Base-by-base conservation (phyloP, 2,329 filamentous ascomycete species). In the Fonsecaea erecta region DNA sequence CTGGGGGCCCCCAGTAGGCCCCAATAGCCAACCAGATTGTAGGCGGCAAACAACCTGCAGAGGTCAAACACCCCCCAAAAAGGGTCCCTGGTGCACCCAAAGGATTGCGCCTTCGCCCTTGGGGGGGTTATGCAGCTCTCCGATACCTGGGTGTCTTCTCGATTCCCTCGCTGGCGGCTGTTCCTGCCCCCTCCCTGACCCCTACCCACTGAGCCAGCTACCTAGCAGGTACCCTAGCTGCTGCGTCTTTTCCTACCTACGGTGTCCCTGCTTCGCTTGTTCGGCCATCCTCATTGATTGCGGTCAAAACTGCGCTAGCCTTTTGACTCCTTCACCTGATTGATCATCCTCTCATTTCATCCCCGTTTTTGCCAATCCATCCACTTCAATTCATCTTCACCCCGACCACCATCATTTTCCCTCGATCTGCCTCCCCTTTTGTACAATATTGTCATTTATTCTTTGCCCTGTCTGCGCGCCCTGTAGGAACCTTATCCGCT, bases 391-490 rank as follows among this genome's bases (percentile, higher is more conserved):
- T 58, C 55, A 58, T 58, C 51, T 62, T 34, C 52, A 35, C 28
- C n/a, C 59, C 48, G 59, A 54, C 59, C 59, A 53, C 40, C 60
- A 62, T 51, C 43, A n/a, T 51, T 34, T 35, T 56, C 48, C 30
- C 26, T 34, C 32, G 11, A 48, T 52, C 59, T 16, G 51, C 14
- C 51, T 35, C 48, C 60, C 40, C 60, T 21, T 56, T 56, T 62
- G 60, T 62, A 62, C 60, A 62, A 51, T 56, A 62, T 53, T 40
- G 52, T 62, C 60, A 54, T 54, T 24, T 54, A 46, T 46, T 61
- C 16, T 52, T 34, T 56, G 51, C 7, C 59, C 32, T 52, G 58
- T 54, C 34, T 26, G 48, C 48, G 48, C 48, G 48, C 48, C 58
- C 35, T 61, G 58, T 16, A 43, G 48, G 37, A 28, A 46, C 52